phyloP scores from a whole-genome alignment of 2,329 filamentous ascomycete genomes.

The Metarhizium anisopliae region DNA sequence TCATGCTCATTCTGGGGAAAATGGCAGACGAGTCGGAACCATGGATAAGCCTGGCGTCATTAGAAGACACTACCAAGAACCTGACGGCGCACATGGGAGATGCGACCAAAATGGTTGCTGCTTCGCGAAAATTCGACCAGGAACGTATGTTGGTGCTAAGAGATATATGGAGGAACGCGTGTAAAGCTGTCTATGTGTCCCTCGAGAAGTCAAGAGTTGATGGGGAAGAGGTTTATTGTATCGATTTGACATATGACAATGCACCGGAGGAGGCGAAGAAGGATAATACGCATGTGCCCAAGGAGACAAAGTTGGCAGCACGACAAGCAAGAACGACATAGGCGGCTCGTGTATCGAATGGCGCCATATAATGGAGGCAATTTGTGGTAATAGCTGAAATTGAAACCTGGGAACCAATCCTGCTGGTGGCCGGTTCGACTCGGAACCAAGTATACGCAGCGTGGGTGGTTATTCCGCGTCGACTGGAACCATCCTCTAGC shows the following conservation, averaged over 20 bases:
- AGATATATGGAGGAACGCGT: background rate
- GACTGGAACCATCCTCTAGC: too few species aligned
- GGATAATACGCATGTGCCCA: background rate
- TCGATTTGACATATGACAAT: constrained; percentile 2
- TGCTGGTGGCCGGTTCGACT: too few species aligned
- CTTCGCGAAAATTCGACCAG: background rate
- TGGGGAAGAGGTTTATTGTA: constrained; percentile 2
- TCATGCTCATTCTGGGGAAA: constrained; percentile 3
- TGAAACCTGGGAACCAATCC: too few species aligned
- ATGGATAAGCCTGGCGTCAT: constrained; percentile 1
- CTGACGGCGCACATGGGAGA: background rate
- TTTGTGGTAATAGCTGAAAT: background rate
- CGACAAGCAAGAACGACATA: background rate
- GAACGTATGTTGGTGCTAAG: background rate
- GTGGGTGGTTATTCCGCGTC: too few species aligned
- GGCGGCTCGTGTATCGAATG: background rate
- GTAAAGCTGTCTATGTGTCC: background rate
- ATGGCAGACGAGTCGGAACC: background rate
- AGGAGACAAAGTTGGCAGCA: background rate
- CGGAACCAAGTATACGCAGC: too few species aligned
- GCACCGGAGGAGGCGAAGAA: background rate
- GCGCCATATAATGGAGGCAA: background rate
- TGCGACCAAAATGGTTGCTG: background rate
- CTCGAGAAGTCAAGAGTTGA: constrained; percentile 2
- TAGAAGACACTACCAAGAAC: background rate